These are phyloP conservation scores for Chlorella vulgaris DNA, from an alignment of 139 green algal genomes.

Conservation along the genomic window DNA sequence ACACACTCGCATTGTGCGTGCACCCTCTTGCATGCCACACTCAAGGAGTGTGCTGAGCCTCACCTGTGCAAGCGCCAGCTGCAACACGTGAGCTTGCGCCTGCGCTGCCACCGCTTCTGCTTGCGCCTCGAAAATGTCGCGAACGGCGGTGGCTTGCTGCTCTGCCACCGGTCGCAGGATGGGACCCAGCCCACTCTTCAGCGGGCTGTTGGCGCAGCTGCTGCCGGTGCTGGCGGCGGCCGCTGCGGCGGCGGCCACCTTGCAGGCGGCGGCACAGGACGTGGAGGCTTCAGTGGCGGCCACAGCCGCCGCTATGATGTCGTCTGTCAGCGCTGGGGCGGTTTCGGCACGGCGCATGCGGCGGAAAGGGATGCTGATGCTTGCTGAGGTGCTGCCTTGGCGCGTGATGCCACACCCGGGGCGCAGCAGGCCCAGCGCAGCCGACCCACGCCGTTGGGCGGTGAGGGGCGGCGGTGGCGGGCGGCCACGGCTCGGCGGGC, in stretches of 20 bases:
- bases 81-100: conserved; percentile 12
- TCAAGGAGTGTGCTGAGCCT: neutral
- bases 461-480: neutral
- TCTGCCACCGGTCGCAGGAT: neutral
- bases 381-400: neutral
- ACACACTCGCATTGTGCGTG: too few relatives aligned
- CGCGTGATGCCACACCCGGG: too few relatives aligned
- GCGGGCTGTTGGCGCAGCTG: neutral
- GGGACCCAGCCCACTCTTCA: too few relatives aligned
- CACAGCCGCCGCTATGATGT: neutral
- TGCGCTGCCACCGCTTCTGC: conserved; percentile 9
- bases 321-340: neutral
- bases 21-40: neutral
- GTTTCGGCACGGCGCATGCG: neutral
- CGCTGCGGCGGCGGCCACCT: neutral
- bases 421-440: neutral
- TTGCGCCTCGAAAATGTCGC: conserved; percentile 21
- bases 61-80: conserved; percentile 17
- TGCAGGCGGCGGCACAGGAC: too few relatives aligned
- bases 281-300: neutral
- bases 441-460: neutral
- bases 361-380: neutral
- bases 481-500: neutral
- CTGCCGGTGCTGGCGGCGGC: neutral
- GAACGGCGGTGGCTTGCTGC: neutral